Conservation (phyloP, 2,329 filamentous ascomycete species). For the Onygenales sp. region DNA sequence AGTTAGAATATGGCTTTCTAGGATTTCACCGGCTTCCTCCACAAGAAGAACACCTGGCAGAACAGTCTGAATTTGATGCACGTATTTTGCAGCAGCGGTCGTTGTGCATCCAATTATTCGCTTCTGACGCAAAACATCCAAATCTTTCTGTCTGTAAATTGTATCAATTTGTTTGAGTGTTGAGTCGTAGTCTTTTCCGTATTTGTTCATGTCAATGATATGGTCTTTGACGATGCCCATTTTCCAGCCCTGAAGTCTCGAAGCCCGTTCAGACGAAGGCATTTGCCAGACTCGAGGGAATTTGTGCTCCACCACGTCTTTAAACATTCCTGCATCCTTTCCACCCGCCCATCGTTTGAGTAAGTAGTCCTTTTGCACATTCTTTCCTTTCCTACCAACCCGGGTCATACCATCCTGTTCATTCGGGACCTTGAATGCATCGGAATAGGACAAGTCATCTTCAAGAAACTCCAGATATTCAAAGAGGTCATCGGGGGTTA, state of each 20-base stretch:
- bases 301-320: constrained; percentile 17
- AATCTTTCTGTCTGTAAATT: constrained; percentile 24
- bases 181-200: constrained; percentile 9
- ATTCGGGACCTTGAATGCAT: constrained; percentile 47
- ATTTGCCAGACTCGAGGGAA: constrained; percentile 46
- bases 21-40: constrained; percentile 65
- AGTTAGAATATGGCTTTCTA: constrained; percentile 58
- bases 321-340: constrained; percentile 37
- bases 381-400: constrained; percentile 39
- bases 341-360: constrained; percentile 45
- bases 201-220: constrained; percentile 17
- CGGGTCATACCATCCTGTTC: constrained; percentile 36
- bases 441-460: constrained; percentile 42
- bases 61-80: constrained; percentile 43
- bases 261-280: constrained; percentile 23
- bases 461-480: constrained; percentile 46
- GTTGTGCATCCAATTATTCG: constrained; percentile 63
- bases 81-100: constrained; percentile 57
- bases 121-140: constrained; percentile 41
- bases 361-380: constrained; percentile 41
- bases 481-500: constrained; percentile 23
- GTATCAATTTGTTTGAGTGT: constrained; percentile 4
- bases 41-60: constrained; percentile 54
- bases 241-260: constrained; percentile 36
- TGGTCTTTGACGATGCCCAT: constrained; percentile 42